Conservation (phyloP, 2,329 filamentous ascomycete genomes). For the Colletotrichum spinosum region DNA sequence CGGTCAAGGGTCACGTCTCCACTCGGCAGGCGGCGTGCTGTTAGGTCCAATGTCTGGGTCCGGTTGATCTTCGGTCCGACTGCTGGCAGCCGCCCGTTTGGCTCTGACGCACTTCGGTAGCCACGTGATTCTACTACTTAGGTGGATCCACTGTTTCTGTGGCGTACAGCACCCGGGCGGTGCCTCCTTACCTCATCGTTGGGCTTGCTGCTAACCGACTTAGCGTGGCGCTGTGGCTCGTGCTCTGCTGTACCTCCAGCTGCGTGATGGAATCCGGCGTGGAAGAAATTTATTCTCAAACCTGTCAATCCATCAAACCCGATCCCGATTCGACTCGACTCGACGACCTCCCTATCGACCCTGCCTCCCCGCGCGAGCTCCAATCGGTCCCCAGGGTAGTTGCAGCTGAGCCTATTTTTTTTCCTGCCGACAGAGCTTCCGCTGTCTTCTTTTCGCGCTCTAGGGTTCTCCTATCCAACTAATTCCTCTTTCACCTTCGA, state of each 20-base stretch:
- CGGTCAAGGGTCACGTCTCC: conserved; percentile 26
- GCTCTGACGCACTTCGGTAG: not conserved
- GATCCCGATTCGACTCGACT: conserved; percentile 9
- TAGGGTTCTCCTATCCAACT: conserved; percentile 38
- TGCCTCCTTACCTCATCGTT: conserved; percentile 7
- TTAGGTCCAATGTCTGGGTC: conserved; percentile 9
- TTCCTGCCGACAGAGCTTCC: not conserved
- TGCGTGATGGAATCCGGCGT: conserved; percentile 37
- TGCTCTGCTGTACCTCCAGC: conserved; percentile 32
- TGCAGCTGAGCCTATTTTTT: conserved; percentile 19
- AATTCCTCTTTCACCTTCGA: conserved; percentile 42
- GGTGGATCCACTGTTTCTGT: too few species aligned
- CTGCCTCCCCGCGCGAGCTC: conserved; percentile 32
- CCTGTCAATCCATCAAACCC: conserved; percentile 25
- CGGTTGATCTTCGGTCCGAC: conserved; percentile 35
- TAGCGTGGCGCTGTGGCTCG: conserved; percentile 34
- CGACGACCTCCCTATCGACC: conserved; percentile 30
- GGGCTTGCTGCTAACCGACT: conserved; percentile 21
- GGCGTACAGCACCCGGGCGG: too few species aligned
- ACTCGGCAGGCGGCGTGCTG: conserved; percentile 8
- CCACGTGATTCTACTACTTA: conserved; percentile 22
- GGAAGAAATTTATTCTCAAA: conserved; percentile 41
- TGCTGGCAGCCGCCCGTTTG: too few species aligned
- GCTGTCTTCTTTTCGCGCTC: conserved; percentile 36
- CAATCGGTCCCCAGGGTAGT: conserved; percentile 26